phyloP scores from a whole-genome alignment of 768 basidiomycete species.

The Podaxis sp. region DNA sequence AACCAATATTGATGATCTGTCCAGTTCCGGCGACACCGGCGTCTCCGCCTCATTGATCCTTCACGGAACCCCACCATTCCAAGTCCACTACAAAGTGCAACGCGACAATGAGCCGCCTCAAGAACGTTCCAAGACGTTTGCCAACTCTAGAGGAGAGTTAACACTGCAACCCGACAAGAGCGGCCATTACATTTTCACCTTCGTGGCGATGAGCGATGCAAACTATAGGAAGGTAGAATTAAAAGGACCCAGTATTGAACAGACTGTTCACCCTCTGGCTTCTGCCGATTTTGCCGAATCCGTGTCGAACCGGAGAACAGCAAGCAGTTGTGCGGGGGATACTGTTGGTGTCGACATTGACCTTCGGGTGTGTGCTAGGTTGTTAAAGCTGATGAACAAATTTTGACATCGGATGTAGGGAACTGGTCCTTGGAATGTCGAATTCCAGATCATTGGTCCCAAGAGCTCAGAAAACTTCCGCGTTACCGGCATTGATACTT shows the following conservation, averaged over 20 bases:
- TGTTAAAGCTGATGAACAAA: not conserved
- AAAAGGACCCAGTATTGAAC: slow-evolving; percentile 76
- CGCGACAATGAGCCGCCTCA: slow-evolving; percentile 65
- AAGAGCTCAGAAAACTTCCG: slow-evolving; percentile 59
- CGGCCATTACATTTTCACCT: slow-evolving; percentile 85
- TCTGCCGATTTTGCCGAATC: slow-evolving; percentile 67
- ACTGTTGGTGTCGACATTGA: slow-evolving; percentile 77
- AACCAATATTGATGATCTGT: slow-evolving; percentile 6
- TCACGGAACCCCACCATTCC: slow-evolving; percentile 88
- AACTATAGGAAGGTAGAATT: slow-evolving; percentile 80
- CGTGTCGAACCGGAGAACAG: slow-evolving; percentile 48
- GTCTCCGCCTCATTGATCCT: slow-evolving; percentile 85
- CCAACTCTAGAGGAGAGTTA: slow-evolving; percentile 75
- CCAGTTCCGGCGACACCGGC: slow-evolving; percentile 87
- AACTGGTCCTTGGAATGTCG: slow-evolving; percentile 86
- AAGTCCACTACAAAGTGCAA: slow-evolving; percentile 74
- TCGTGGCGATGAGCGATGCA: slow-evolving; percentile 76
- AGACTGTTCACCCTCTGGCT: slow-evolving; percentile 88
- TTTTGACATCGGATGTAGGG: slow-evolving; percentile 49
- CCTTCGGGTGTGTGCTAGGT: slow-evolving; percentile 55
- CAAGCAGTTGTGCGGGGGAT: slow-evolving; percentile 80
- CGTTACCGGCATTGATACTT: slow-evolving; percentile 53
- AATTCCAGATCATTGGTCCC: slow-evolving; percentile 78
- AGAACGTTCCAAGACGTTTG: slow-evolving; percentile 59
- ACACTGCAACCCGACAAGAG: slow-evolving; percentile 85